Base-by-base conservation (phyloP, 176 grass and related monocot genomes). In the Aegilops speltoides region DNA sequence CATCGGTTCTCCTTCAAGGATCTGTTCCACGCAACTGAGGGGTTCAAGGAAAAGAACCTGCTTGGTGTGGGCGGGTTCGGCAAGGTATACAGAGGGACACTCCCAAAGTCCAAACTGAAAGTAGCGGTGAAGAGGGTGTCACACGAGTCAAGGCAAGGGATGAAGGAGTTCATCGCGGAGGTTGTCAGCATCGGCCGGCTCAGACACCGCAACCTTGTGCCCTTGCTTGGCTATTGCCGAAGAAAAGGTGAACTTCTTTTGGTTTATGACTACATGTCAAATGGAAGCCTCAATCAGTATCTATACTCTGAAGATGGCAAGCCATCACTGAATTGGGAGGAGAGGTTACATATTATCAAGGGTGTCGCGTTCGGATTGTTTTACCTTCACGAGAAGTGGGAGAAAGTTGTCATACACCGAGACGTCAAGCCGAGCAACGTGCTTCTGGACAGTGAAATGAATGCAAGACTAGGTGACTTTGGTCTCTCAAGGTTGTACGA, bases 341-440 rank as follows among this genome's bases (percentile, higher is more conserved):
- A 31, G 1, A 87, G 86, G 32, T 66, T 82, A 1, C 54, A 7
- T 3, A 17, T 87, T 17, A 59, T 87, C 79, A 87, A 40, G 16
- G 79, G 61, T 11, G 79, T 87, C 11, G 79, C 86, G 3, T 40
- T 28, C 28, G 79, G 79, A 4, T 57, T 87, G 43, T 28, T 77
- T 11, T 87, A 87, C 24, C 86, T 87, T 8, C 79, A 87, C 28
- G 86, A 87, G n/a, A 66, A 82, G 86, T 87, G 86, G 79, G 86
- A 87, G 43, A 87, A 87, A 12, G 17, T 87, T 15, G 70, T 87
- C 15, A n/a, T 87, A 24, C 79, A 87, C 79, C 43, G 86, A 23
- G 86, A 88, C 11, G 25, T 88, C 13, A 88, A 88, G 25, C 73
- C 86, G 7, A 83, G 73, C 48, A 88, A 78, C 17, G 52, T 88